phyloP scores from a whole-genome alignment of 305 asterid species.

The Fraxinus ornus region DNA sequence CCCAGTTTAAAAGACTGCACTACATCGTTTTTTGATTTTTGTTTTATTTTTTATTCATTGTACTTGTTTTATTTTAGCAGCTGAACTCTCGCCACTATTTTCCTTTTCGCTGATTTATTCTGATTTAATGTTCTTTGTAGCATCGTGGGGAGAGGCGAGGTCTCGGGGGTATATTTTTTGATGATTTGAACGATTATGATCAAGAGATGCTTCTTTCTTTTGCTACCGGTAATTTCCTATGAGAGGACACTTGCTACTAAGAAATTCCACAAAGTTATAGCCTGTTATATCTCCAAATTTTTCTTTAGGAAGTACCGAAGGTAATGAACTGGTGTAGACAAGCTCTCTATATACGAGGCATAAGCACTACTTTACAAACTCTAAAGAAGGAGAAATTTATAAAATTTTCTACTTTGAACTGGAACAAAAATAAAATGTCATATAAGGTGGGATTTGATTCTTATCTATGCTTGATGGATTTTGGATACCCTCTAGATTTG shows the following conservation, averaged over 20 bases:
- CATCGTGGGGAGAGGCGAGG: constrained; percentile 98
- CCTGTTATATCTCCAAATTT: neutral
- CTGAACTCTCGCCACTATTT: constrained; percentile 4
- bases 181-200: constrained; percentile 82
- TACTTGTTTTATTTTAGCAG: constrained; percentile 16
- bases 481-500: neutral
- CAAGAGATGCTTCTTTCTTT: constrained; percentile 98
- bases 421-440: neutral
- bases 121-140: constrained; percentile 44
- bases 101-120: constrained; percentile 6
- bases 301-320: neutral
- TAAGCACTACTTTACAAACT: neutral
- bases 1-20: neutral
- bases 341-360: constrained; percentile 5
- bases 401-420: neutral
- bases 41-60: neutral
- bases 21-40: neutral
- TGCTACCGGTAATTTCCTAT: constrained; percentile 69
- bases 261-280: neutral
- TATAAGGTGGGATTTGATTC: neutral
- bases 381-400: neutral
- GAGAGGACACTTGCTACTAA: constrained; percentile 1
- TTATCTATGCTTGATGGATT: constrained; percentile 7
- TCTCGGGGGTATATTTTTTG: constrained; percentile 97
- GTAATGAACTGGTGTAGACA: neutral